Evolutionary conservation across 768 basidiomycete genomes (phyloP), one percentile per base, ranked within the genome.

Genomic region (Pholiota conissans): DNA sequence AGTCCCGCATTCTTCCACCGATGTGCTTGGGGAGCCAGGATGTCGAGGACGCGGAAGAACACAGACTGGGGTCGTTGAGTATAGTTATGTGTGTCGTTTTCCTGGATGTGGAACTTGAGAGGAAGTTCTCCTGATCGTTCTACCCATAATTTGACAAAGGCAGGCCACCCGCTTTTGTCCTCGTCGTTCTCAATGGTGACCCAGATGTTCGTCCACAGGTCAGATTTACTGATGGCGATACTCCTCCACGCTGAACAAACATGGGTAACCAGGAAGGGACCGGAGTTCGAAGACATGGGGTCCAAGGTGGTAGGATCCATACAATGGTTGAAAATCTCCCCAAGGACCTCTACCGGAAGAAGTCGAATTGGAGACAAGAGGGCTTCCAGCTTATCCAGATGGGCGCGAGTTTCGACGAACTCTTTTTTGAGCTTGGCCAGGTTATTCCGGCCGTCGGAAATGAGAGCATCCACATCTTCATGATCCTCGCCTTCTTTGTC

Each of bases 1-100:
- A 73, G 49, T 28, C 58, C 64, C 27, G 69, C 61, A 28, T 58
- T 59, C 49, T 61, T 60, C 69, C 71, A 71, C 14, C 69, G 64
- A 26, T 60, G 24, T 35, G 63, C 61, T 59, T 71, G 67, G 4
- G 67, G 67, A 3, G 66, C 53, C 49, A 64, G 69, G 7, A 71
- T 57, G 39, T 65, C 66, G 28, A 71, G 56, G 40, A 67, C 50
- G 4, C 57, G 52, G 27, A 64, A 64, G 45, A 65, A 59, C 24
- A 48, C 57, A 26, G 59, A 63, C 30, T 53, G 34, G 46, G 30
- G 52, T 27, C 48, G 30, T 50, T 5, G 58, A 54, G 42, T 20
- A 27, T 32, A 27, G 9, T 52, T 24, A 24, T 34, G 49, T 16
- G 49, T 29, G 30, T 54, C 40, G n/a, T 28, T 32, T 20, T 63